Percentiles rank a stretch among this genome's conserved stretches.
Conservation (phyloP, 2,329 filamentous ascomycete genomes). For the Penicillium thymicola region DNA sequence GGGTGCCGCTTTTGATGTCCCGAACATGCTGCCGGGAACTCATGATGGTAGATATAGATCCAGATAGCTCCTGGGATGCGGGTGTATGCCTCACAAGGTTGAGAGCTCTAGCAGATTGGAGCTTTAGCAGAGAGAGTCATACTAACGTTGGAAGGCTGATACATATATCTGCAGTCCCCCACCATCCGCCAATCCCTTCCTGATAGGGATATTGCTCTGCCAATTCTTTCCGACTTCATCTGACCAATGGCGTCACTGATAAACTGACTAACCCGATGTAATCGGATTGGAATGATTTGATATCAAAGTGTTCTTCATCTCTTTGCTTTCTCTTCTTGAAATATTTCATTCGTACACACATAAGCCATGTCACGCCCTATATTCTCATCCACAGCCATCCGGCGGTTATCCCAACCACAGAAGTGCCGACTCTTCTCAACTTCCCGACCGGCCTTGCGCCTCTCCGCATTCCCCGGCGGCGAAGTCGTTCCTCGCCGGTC, state of each 20-base stretch:
- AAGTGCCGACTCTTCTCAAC: conserved; percentile 22
- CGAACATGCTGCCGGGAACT: conserved; percentile 28
- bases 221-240: conserved; percentile 17
- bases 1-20: conserved; percentile 27
- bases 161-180: conserved; percentile 10
- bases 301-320: conserved; percentile 21
- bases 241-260: conserved; percentile 30
- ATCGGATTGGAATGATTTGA: conserved; percentile 20
- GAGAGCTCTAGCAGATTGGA: not conserved
- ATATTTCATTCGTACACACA: not conserved
- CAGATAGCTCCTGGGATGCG: not conserved
- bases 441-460: conserved; percentile 21
- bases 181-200: conserved; percentile 13
- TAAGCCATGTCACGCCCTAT: conserved; percentile 31
- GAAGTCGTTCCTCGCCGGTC: conserved; percentile 20
- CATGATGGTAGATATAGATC: conserved; percentile 17
- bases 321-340: not conserved
- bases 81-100: not conserved
- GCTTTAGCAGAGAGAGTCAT: not conserved
- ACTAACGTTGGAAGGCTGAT: not conserved
- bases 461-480: conserved; percentile 31
- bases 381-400: conserved; percentile 22
- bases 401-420: conserved; percentile 24
- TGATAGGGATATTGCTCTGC: conserved; percentile 25
- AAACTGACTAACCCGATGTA: conserved; percentile 31